phyloP scores from a whole-genome alignment of 2,329 filamentous ascomycete species.

The Aspergillaceae sp. region DNA sequence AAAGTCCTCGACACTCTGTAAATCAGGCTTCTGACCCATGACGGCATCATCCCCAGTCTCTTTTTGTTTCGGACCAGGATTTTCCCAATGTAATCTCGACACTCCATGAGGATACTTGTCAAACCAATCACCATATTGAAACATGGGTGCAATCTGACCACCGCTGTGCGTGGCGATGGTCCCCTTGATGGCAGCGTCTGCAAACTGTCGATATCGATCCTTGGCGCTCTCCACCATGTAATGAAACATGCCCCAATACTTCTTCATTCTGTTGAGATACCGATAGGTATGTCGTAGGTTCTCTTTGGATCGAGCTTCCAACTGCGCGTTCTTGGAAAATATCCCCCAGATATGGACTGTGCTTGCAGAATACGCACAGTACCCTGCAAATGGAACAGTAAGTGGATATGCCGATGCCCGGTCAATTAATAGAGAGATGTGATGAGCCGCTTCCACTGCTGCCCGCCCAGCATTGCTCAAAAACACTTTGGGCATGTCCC shows the following conservation, averaged over 20 bases:
- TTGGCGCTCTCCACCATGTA: constrained; percentile 92
- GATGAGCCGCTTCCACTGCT: constrained; percentile 74
- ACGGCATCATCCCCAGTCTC: constrained; percentile 81
- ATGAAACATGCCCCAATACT: constrained; percentile 97
- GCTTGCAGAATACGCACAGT: constrained; percentile 86
- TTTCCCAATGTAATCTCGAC: constrained; percentile 72
- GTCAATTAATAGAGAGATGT: constrained; percentile 74
- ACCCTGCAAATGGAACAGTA: constrained; percentile 86
- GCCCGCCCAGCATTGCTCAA: constrained; percentile 64
- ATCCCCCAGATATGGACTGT: constrained; percentile 92
- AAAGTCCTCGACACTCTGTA: constrained; percentile 93
- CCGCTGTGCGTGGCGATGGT: constrained; percentile 33
- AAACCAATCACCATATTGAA: constrained; percentile 98
- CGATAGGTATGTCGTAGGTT: constrained; percentile 82
- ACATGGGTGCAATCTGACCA: constrained; percentile 53
- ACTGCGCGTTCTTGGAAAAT: constrained; percentile 69
- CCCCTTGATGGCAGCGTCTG: constrained; percentile 68
- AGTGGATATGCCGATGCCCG: constrained; percentile 73
- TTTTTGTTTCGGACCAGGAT: constrained; percentile 60
- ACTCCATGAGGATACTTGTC: constrained; percentile 89
- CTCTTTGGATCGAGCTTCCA: constrained; percentile 70
- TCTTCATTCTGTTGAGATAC: constrained; percentile 90
- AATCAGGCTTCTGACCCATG: constrained; percentile 75
- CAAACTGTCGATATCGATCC: constrained; percentile 74
- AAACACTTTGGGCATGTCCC: constrained; percentile 69